Evolutionary conservation across 148 eudicot species (phyloP), one percentile per base, ranked within the genome.

Genomic region (Diospyros lotus): DNA sequence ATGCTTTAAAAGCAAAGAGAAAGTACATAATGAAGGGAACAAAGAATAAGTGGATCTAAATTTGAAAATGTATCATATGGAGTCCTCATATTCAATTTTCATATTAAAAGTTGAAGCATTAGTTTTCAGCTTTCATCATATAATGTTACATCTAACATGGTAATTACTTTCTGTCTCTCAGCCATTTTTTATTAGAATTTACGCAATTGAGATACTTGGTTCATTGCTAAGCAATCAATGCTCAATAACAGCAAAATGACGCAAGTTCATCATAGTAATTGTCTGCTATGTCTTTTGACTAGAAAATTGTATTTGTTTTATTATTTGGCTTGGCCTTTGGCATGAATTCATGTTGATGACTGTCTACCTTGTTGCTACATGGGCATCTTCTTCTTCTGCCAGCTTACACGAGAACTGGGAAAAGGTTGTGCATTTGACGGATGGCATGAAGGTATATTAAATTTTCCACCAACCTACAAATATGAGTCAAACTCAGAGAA

Each of bases 341-440:
- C 69, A 51, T 51, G 66, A 63, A 74, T 17, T 48, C 51, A 43
- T 6, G 28, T 45, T 51, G 17, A 38, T 28, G 43, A 71, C 39
- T 62, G 38, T 78, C 46, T 60, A 58, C 38, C 13, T 80, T 68
- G 59, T 68, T 62, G 58, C 68, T 55, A 28, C 51, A 44, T 69
- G 73, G 70, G 48, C 66, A 44, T 62, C 61, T n/a, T 68, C 61
- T n/a, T 68, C n/a, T 73, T 61, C 41, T 73, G 77, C 78, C 90
- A 96, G 99, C 99, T 96, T 51, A 58, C 77, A 43, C 81, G 76
- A 68, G 93, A 93, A 83, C 84, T 91, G 12, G 86, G 73, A 69
- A 88, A 87, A 82, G 99, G 98, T 13, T 93, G 83, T 66, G 88
- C 86, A 65, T 96, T 96, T 91, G 94, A 88, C 75, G 99, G 99